Evolutionary conservation across 2,329 filamentous ascomycete genomes (phyloP).

Genomic region (Gaeumannomyces tritici): DNA sequence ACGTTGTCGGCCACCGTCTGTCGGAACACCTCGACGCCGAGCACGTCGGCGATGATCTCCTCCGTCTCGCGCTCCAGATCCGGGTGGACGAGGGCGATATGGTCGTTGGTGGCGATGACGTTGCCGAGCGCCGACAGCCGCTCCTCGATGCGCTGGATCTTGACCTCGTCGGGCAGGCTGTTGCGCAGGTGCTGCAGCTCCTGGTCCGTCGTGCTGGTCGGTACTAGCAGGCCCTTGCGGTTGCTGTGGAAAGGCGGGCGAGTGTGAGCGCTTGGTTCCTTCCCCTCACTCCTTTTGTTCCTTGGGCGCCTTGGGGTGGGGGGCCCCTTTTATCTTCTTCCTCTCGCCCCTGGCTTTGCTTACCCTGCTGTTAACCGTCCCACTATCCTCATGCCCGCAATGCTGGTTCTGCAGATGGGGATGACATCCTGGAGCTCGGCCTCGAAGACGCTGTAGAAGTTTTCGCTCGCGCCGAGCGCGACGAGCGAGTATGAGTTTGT

Average conservation of each 20-base stretch:
- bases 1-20: constrained; percentile 98
- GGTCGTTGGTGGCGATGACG: constrained; percentile 93
- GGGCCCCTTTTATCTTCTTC: too few species aligned
- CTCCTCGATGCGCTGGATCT: constrained; percentile 97
- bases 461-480: constrained; percentile 89
- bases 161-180: constrained; percentile 80
- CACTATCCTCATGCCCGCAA: constrained; percentile 92
- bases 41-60: constrained; percentile 93
- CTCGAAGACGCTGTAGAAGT: constrained; percentile 99
- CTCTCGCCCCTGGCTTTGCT: constrained; percentile 15
- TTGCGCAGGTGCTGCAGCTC: constrained; percentile 96
- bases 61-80: constrained; percentile 97
- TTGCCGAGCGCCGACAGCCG: constrained; percentile 91
- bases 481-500: constrained; percentile 97
- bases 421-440: constrained; percentile 95
- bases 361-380: constrained; percentile 89
- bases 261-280: background rate
- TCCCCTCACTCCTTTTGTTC: background rate
- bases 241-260: constrained; percentile 48
- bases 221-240: constrained; percentile 91
- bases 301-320: background rate
- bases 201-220: constrained; percentile 93
- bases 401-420: constrained; percentile 92
- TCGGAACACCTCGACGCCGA: constrained; percentile 81
- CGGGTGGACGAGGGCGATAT: constrained; percentile 91